phyloP scores from a whole-genome alignment of 768 basidiomycete species.

The Leccinellum rugosiceps region DNA sequence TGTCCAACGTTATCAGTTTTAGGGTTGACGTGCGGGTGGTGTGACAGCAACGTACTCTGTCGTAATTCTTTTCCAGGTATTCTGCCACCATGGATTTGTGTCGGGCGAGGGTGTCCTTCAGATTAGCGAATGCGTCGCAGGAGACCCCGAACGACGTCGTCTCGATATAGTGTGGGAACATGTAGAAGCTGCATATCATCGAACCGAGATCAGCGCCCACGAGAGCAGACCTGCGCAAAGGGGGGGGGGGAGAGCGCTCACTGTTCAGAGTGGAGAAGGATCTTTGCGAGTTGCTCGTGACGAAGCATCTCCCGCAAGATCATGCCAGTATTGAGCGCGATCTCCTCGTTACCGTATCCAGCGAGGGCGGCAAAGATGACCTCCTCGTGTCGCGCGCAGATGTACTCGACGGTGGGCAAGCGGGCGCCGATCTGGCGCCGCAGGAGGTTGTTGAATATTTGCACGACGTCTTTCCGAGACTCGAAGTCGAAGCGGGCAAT shows the following conservation, averaged over 20 bases:
- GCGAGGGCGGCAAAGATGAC: conserved; percentile 81
- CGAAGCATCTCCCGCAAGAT: conserved; percentile 95
- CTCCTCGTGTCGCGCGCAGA: conserved; percentile 70
- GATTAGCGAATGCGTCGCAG: conserved; percentile 95
- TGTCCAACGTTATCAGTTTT: conserved; percentile 32
- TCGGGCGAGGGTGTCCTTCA: conserved; percentile 95
- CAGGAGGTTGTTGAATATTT: conserved; percentile 86
- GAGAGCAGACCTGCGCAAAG: neutral
- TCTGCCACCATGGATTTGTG: conserved; percentile 99
- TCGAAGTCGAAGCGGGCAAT: conserved; percentile 93
- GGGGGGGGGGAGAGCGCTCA: conserved; percentile 42
- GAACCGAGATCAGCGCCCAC: neutral
- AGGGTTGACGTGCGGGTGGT: neutral
- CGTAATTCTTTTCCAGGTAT: conserved; percentile 96
- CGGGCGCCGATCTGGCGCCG: conserved; percentile 90
- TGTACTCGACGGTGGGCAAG: conserved; percentile 95
- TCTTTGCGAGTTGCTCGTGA: conserved; percentile 87
- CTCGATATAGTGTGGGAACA: conserved; percentile 95
- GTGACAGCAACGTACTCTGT: conserved; percentile 58
- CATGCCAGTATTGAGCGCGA: conserved; percentile 97
- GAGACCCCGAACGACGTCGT: conserved; percentile 97
- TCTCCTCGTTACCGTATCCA: conserved; percentile 93
- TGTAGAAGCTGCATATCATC: conserved; percentile 45
- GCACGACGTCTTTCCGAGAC: conserved; percentile 80
- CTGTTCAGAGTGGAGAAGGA: conserved; percentile 91